Base-by-base conservation (phyloP, 169 alveolate genomes). In the Fabrea salina region DNA sequence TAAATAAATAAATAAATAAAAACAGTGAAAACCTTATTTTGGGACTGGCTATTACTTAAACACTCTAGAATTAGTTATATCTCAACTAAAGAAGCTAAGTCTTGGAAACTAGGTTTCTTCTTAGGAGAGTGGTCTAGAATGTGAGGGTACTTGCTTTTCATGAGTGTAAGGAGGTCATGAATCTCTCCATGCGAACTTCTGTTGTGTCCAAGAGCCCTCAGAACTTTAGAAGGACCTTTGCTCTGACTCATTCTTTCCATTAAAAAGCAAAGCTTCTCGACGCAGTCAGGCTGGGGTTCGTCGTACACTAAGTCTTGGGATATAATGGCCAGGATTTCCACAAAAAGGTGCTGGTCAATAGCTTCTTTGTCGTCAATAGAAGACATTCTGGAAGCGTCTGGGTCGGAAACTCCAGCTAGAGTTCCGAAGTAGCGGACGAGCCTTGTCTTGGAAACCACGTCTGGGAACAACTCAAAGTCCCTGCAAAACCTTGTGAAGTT, bases 391-490 rank as follows among this genome's bases (percentile, higher is more conserved):
- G 53, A 53, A 32, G 67, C 56, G 30, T 56, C 50, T 44, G 35
- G 25, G 8, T 80, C 47, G 44, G 77, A 83, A 35, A 86, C 72
- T 47, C 56, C 47, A 30, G 85, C 41, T n/a, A 86, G 58, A 54
- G 89, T 86, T 43, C 56, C 35, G 50, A 86, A 86, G 83, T 74
- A 82, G 6, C 51, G 35, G 50, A 75, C 50, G 3, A 86, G 74
- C 35, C 66, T 78, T 4, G 81, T 33, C 70, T 86, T 80, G 35
- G 83, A 72, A 11, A 83, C 41, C 47, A 86, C 41, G 57, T 82
- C 92, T 33, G 92, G 92, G 44, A 86, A 86, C 0, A 86, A 43
- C 11, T 83, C 88, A 68, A 86, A 86, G 39, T 86, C 92, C 74
- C 50, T 76, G 59, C 92, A 86, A 70, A 86, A 86, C 66, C 80